Evolutionary conservation across 768 basidiomycete species (phyloP), one percentile per base, ranked within the genome.

Genomic region (Collybia mongolica): DNA sequence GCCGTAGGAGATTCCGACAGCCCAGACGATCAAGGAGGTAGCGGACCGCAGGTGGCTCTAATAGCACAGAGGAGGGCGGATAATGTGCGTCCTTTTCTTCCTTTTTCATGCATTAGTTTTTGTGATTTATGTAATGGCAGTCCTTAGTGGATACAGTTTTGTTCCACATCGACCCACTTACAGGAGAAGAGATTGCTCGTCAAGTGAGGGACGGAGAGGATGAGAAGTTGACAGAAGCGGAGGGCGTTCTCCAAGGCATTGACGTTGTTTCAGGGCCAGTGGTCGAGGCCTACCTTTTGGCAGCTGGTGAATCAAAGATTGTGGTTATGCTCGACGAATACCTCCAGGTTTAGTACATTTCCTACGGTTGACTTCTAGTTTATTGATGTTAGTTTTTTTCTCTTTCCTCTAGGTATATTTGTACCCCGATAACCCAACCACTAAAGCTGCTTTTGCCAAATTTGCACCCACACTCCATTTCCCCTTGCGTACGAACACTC

Each of bases 121-220:
- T 59, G 26, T 4, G 17, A 18, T 22, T 52, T 23, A 26, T 59
- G 26, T 4, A 15, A 3, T 5, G 22, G 22, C 51, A 90, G 86
- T 65, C 73, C 6, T 71, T 84, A 38, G 75, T 82, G 6, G 86
- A 88, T 53, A 90, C 88, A 0, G 86, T 90, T 1, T 46, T 88
- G 9, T 91, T 88, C 72, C 86, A 90, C 45, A 68, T 93, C 26
- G 78, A 92, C 54, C 85, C 88, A 1, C 58, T 90, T n/a, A 92
- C 86, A 0, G 90, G 90, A n/a, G 74, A 76, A n/a, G 83, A 88
- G 46, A 65, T 51, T 26, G 44, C 55, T 29, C 45, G 24, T 3
- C 23, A 18, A 17, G 26, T 23, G 23, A 11, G 29, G 6, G 35
- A 38, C 6, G 49, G 51, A 11, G 29, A 36, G 28, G 50, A 52